A percentile compares a stretch with the other conserved stretches of the same genome.
These are phyloP conservation scores for Salix arbutifolia DNA, from an alignment of 345 rosid genomes.

Conservation along the genomic window DNA sequence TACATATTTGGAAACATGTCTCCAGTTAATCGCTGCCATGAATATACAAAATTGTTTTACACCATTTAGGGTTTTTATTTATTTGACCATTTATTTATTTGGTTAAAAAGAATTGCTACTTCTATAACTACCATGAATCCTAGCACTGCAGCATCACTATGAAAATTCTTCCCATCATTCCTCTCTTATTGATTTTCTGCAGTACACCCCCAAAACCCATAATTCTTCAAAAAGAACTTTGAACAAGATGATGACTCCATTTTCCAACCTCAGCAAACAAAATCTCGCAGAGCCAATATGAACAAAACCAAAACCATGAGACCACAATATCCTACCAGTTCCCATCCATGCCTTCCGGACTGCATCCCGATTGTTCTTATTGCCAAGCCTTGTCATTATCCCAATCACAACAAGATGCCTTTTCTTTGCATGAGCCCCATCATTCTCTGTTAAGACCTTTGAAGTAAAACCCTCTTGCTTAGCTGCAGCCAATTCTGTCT, in stretches of 20 bases:
- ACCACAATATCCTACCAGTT: constrained; percentile 11
- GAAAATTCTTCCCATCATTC: no score
- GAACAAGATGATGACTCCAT: neutral
- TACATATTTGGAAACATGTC: no score
- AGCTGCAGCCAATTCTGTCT: constrained; percentile 22
- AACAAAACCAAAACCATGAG: neutral
- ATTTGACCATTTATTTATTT: no score
- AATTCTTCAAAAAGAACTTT: neutral
- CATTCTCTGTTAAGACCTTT: constrained; percentile 10
- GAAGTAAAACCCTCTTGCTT: constrained; percentile 31
- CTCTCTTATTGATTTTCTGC: no score
- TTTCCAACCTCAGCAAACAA: neutral
- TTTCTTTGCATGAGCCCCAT: constrained; percentile 13
- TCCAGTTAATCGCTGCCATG: no score
- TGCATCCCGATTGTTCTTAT: constrained; percentile 26
- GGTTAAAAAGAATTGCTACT: no score
- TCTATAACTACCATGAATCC: no score
- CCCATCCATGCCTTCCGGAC: constrained; percentile 35
- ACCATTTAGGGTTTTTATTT: no score
- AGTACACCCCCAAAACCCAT: no score
- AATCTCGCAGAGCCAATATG: neutral
- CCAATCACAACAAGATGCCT: constrained; percentile 21
- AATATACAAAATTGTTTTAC: no score
- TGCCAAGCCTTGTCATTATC: constrained; percentile 21
- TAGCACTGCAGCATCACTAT: no score